Conservation (phyloP, 441 rosid species). For the Viola pubescens region DNA sequence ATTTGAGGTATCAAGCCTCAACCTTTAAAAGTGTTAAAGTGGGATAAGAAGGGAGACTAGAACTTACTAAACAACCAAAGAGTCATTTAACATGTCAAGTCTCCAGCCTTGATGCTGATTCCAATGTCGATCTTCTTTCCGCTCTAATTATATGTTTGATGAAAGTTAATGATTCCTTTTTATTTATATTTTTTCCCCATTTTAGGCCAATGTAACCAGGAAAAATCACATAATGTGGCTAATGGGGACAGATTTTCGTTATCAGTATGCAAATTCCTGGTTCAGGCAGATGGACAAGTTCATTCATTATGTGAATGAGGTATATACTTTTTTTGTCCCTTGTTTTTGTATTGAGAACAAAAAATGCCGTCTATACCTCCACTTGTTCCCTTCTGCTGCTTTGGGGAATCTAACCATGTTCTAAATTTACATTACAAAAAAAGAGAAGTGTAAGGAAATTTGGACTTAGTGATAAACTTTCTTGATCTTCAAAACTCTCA, state of each 20-base stretch:
- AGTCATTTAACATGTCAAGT: not conserved
- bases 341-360: too few species aligned
- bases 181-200: not conserved
- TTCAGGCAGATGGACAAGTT: constrained; percentile 88
- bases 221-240: constrained; percentile 90
- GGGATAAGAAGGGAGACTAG: too few species aligned
- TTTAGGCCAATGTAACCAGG: constrained; percentile 83
- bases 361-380: too few species aligned
- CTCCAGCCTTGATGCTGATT: too few species aligned
- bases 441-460: constrained; percentile 5
- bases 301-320: constrained; percentile 83
- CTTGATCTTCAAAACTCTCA: constrained; percentile 22
- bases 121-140: not conserved
- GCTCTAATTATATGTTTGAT: constrained; percentile 2
- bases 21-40: not conserved
- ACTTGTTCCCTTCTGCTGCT: too few species aligned
- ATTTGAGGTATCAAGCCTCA: not conserved
- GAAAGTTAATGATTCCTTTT: not conserved
- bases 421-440: not conserved
- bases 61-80: not conserved
- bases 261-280: constrained; percentile 91
- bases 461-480: not conserved
- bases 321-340: constrained; percentile 19
- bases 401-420: too few species aligned
- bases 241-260: constrained; percentile 94